These are phyloP conservation scores for Naganishia antarctica DNA, from an alignment of 768 basidiomycete genomes.

Conservation along the genomic window DNA sequence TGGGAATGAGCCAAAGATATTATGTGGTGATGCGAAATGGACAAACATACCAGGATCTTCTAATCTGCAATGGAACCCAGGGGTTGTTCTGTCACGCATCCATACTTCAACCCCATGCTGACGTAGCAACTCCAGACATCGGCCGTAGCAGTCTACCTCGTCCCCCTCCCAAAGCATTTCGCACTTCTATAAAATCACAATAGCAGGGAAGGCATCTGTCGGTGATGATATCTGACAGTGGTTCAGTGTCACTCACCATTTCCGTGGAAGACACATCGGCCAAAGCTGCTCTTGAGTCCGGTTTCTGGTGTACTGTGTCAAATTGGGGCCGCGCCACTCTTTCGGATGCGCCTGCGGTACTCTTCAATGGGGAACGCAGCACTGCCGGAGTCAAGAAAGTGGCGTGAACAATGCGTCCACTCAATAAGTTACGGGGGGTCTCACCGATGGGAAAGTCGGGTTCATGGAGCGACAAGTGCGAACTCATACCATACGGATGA, in stretches of 20 bases:
- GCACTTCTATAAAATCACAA: background rate
- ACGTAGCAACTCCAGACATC: background rate
- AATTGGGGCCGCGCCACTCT: constrained; percentile 5
- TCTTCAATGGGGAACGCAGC: background rate
- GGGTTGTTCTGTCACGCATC: constrained; percentile 3
- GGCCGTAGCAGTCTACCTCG: constrained; percentile 9
- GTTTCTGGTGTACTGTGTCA: background rate
- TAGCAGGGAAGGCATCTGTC: too few relatives aligned
- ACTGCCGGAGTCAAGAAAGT: background rate
- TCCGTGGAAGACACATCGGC: background rate
- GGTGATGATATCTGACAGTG: too few relatives aligned
- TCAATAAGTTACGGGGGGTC: too few relatives aligned
- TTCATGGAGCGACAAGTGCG: constrained; percentile 9
- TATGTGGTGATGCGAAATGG: background rate
- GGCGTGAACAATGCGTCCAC: too few relatives aligned
- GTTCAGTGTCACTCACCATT: background rate
- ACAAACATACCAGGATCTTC: background rate
- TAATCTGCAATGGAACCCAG: background rate
- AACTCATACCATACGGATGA: background rate
- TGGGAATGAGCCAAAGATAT: background rate
- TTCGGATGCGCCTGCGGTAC: constrained; percentile 6
- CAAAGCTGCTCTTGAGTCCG: background rate
- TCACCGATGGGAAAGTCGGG: constrained; percentile 6
- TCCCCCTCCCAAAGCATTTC: constrained; percentile 18
- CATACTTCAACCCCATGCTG: constrained; percentile 1